phyloP scores from a whole-genome alignment of 148 eudicot genomes.

The Talinum fruticosum region DNA sequence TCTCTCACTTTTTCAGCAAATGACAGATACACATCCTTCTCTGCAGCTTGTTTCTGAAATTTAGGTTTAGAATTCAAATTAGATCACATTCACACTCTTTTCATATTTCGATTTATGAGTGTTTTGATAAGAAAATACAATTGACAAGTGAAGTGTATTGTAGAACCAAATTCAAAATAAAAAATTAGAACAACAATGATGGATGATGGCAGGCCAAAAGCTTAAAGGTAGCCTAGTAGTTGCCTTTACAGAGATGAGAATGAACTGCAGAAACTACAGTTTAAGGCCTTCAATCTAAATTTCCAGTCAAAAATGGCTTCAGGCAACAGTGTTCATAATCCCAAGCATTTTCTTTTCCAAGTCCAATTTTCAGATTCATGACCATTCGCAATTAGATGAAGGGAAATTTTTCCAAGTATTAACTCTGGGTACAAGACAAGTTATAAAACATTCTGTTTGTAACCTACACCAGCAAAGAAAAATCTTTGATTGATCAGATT shows the following conservation, averaged over 20 bases:
- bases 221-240: too few relatives aligned
- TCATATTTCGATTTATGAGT: background rate
- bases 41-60: conserved; percentile 74
- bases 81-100: background rate
- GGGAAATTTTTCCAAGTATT: background rate
- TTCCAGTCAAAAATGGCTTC: background rate
- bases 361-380: background rate
- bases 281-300: background rate
- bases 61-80: conserved; percentile 18
- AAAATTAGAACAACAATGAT: background rate
- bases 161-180: background rate
- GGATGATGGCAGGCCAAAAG: too few relatives aligned
- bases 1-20: conserved; percentile 96
- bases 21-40: conserved; percentile 72
- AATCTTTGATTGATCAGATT: too few relatives aligned
- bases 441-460: background rate
- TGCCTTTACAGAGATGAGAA: background rate
- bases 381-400: background rate
- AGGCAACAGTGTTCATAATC: background rate
- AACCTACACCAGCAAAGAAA: too few relatives aligned
- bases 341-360: background rate
- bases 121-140: background rate
- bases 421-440: background rate
- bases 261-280: background rate
- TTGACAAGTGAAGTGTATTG: background rate